phyloP scores from a whole-genome alignment of 2,329 filamentous ascomycete genomes.

The Claviceps humidiphila region DNA sequence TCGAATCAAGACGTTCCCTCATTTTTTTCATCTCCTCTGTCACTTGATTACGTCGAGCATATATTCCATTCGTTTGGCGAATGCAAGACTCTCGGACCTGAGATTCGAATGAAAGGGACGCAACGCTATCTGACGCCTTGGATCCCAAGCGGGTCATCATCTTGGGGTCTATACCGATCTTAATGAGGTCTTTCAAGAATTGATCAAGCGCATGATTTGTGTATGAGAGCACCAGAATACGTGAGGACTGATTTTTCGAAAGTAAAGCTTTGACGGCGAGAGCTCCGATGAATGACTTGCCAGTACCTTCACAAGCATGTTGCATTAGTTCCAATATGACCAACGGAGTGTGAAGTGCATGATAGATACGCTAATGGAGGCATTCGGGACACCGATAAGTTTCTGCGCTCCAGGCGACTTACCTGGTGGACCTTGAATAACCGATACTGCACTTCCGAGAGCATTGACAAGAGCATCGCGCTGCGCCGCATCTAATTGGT shows the following conservation, averaged over 20 bases:
- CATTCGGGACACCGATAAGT: neutral
- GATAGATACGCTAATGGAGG: neutral
- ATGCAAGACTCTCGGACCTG: neutral
- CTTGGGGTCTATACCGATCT: constrained; percentile 37
- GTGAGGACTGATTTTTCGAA: constrained; percentile 26
- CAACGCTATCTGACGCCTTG: constrained; percentile 31
- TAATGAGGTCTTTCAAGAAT: constrained; percentile 49
- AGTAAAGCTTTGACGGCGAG: constrained; percentile 44
- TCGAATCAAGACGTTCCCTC: neutral
- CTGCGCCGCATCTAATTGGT: neutral
- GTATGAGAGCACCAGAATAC: constrained; percentile 51
- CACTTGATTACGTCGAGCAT: neutral
- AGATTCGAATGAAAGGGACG: neutral
- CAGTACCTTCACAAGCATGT: constrained; percentile 29
- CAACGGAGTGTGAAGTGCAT: neutral
- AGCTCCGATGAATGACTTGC: constrained; percentile 63
- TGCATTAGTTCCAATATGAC: neutral
- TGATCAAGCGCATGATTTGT: constrained; percentile 57
- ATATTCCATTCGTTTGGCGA: neutral
- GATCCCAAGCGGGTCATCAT: constrained; percentile 50
- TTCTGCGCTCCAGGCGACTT: neutral
- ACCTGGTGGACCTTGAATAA: neutral
- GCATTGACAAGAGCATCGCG: neutral
- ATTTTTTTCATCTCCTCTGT: neutral
- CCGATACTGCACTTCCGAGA: neutral